Evolutionary conservation across 495 filamentous ascomycete species (phyloP).

Genomic region (Penicillium riverlandense): DNA sequence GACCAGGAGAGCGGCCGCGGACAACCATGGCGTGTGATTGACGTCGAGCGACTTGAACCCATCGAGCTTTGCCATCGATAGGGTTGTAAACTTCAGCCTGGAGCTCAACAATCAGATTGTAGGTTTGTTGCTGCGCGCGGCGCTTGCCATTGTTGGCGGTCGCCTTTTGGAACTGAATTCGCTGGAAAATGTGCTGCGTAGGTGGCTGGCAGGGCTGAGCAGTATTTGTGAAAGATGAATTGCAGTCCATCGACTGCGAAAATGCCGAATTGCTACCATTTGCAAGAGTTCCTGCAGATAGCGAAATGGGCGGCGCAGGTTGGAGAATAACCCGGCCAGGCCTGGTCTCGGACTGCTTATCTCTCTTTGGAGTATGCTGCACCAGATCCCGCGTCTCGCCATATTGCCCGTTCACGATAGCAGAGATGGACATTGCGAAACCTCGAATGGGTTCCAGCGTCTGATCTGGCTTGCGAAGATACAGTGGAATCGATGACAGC

Average conservation of each 20-base stretch:
- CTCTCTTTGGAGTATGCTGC: constrained; percentile 91
- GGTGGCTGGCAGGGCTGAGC: constrained; percentile 34
- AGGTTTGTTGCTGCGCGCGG: constrained; percentile 87
- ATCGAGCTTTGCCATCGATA: constrained; percentile 36
- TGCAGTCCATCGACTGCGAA: constrained; percentile 36
- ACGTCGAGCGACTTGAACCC: constrained; percentile 70
- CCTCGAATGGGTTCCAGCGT: constrained; percentile 50
- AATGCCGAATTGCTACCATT: constrained; percentile 22
- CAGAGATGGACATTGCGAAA: constrained; percentile 80
- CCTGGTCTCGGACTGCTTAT: constrained; percentile 79
- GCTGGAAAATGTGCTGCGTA: constrained; percentile 64
- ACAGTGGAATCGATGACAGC: constrained; percentile 42
- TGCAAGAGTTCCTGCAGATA: constrained; percentile 18
- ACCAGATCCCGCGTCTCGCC: constrained; percentile 81
- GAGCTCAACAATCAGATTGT: constrained; percentile 85
- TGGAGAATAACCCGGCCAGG: constrained; percentile 66
- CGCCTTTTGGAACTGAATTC: constrained; percentile 94
- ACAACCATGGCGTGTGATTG: constrained; percentile 88
- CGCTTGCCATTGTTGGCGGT: constrained; percentile 96
- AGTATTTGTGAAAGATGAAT: constrained; percentile 23
- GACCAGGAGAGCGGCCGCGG: constrained; percentile 83
- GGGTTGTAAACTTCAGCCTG: constrained; percentile 61
- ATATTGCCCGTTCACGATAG: constrained; percentile 71
- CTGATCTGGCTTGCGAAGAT: constrained; percentile 34
- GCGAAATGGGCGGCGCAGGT: constrained; percentile 53